Evolutionary conservation across 2,329 filamentous ascomycete genomes (phyloP).

Genomic region (Botrytis cinerea): DNA sequence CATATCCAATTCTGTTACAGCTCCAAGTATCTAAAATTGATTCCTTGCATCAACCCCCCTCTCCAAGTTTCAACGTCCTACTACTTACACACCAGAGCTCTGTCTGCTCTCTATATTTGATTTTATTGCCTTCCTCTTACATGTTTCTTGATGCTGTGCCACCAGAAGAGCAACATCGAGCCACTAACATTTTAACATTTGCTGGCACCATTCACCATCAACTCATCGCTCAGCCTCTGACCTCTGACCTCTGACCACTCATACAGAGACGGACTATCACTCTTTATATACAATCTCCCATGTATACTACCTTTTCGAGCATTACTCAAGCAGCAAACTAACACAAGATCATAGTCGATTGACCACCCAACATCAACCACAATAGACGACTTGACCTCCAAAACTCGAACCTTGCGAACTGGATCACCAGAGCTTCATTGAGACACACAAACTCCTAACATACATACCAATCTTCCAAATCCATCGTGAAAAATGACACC

Average conservation of each 20-base stretch:
- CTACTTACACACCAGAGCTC: background rate
- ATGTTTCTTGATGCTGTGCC: background rate
- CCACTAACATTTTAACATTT: background rate
- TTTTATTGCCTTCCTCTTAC: background rate
- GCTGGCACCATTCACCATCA: constrained; percentile 22
- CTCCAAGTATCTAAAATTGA: background rate
- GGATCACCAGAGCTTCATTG: background rate
- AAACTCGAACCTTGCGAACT: background rate
- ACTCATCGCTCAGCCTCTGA: background rate
- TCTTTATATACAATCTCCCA: background rate
- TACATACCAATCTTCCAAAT: background rate
- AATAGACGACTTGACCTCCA: background rate
- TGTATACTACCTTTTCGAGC: background rate
- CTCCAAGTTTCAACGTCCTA: background rate
- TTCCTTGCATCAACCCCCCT: background rate
- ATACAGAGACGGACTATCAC: background rate
- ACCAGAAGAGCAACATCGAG: background rate
- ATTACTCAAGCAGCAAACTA: background rate
- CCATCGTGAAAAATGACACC: constrained; percentile 11
- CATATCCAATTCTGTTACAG: background rate
- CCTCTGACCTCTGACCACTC: background rate
- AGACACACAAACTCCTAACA: background rate
- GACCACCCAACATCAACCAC: background rate
- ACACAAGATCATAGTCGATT: background rate
- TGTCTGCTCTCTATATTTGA: background rate